Evolutionary conservation across 768 basidiomycete genomes (phyloP).

Genomic region (Clavulina sp.): DNA sequence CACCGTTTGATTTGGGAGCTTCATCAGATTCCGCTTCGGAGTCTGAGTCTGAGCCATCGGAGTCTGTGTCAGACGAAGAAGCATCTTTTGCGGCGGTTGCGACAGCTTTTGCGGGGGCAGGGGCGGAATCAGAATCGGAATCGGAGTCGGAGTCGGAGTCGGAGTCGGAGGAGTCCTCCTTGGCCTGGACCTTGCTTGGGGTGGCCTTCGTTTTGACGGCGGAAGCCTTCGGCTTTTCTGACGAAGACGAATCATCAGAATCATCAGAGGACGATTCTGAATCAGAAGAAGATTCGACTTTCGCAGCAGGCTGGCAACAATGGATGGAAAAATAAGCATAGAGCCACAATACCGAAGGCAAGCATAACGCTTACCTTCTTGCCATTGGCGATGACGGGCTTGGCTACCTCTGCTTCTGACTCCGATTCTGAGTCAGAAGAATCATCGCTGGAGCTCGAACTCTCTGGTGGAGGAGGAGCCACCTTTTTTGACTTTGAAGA

Average conservation of each 20-base stretch:
- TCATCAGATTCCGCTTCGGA: slow-evolving; percentile 12
- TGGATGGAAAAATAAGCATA: too few relatives aligned
- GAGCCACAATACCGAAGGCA: too few relatives aligned
- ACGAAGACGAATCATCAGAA: too few relatives aligned
- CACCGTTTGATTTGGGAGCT: slow-evolving; percentile 2
- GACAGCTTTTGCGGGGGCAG: slow-evolving; percentile 7
- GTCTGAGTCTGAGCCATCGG: background rate
- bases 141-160: slow-evolving; percentile 10
- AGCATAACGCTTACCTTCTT: too few relatives aligned
- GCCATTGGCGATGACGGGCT: too few relatives aligned
- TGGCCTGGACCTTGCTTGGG: background rate
- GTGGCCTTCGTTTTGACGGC: too few relatives aligned
- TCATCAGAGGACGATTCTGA: too few relatives aligned
- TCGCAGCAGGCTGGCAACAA: too few relatives aligned
- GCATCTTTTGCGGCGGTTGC: background rate
- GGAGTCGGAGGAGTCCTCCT: slow-evolving; percentile 5
- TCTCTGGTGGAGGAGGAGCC: background rate
- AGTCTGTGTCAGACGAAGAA: background rate
- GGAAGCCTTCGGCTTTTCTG: too few relatives aligned
- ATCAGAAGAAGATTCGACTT: too few relatives aligned
- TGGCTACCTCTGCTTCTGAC: too few relatives aligned
- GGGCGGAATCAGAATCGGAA: slow-evolving; percentile 10
- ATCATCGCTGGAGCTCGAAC: background rate
- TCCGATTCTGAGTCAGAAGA: background rate
- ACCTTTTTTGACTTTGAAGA: background rate